Base-by-base conservation (phyloP, 1,284 basidiomycete species). In the Leccinum subrobustum region DNA sequence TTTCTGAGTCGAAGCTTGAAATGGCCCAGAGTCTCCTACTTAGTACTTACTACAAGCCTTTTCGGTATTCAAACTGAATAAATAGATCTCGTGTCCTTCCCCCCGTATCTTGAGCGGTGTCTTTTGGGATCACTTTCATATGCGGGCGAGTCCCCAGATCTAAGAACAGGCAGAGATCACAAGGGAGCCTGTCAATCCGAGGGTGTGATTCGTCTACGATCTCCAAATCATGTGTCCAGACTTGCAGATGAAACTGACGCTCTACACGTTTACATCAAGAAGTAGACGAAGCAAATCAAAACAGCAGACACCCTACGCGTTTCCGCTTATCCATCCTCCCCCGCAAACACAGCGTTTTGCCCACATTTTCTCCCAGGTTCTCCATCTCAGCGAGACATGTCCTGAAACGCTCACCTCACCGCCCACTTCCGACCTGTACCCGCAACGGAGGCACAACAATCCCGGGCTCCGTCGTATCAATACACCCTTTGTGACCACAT, bases 311-410 rank as follows among this genome's bases (percentile, higher is more conserved):
- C 11, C n/a, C 56, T 58, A 75, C n/a, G 52, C 1, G 16, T 63
- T 64, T 25, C 64, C 68, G 23, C n/a, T 64, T 52, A 66, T 68
- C 88, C 89, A 91, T 12, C 72, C 64, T 4, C 89, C 89, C n/a
- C 87, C 88, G 73, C 89, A 91, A 20, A 91, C 77, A 73, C 89
- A 91, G 33, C 78, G 77, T 37, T 68, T 70, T 42, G 70, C 72
- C 86, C 85, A 90, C 63, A 76, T 78, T 63, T 75, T 82, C 70
- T 87, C 84, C 87, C 88, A 91, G 23, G 78, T 74, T 54, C 73
- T 76, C 87, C 88, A 89, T 57, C 76, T 75, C 14, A 73, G 63
- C 20, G 83, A 81, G 16, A 73, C 56, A 56, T 73, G 74, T 9
- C 73, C 72, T 51, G 70, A 66, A 48, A 67, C 58, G 53, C 65